Conservation (phyloP, 2,329 filamentous ascomycete genomes). For the Aspergillus versicolor region DNA sequence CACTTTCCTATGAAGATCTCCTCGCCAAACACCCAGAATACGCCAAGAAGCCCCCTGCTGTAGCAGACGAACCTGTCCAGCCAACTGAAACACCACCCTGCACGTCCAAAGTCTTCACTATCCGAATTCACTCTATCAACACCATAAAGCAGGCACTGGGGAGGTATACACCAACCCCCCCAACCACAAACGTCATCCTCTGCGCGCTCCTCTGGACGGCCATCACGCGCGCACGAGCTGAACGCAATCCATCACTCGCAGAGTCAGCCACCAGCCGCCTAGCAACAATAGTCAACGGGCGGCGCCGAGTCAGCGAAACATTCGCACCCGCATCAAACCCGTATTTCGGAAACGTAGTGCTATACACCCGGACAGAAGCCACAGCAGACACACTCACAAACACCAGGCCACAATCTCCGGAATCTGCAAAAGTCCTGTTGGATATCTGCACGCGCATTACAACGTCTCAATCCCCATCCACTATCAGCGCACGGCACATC, state of each 20-base stretch:
- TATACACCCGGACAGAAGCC: not conserved
- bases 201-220: constrained; percentile 15
- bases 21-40: constrained; percentile 11
- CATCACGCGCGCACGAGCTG: constrained; percentile 9
- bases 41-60: not conserved
- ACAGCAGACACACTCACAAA: not conserved
- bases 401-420: not conserved
- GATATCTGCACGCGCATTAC: constrained; percentile 2
- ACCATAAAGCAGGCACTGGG: not conserved
- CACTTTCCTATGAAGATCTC: not conserved
- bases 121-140: constrained; percentile 1
- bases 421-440: not conserved
- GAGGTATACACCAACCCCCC: not conserved
- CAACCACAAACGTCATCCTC: constrained; percentile 10
- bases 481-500: not conserved
- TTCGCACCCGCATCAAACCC: not conserved
- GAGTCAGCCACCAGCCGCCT: not conserved
- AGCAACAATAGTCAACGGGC: constrained; percentile 6
- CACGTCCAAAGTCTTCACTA: constrained; percentile 5
- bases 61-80: not conserved
- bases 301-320: not conserved
- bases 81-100: not conserved
- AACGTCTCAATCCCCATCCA: not conserved
- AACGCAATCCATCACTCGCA: not conserved
- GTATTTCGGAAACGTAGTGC: constrained; percentile 2